Base-by-base conservation (phyloP, 495 filamentous ascomycete genomes). In the Tuber indicum region DNA sequence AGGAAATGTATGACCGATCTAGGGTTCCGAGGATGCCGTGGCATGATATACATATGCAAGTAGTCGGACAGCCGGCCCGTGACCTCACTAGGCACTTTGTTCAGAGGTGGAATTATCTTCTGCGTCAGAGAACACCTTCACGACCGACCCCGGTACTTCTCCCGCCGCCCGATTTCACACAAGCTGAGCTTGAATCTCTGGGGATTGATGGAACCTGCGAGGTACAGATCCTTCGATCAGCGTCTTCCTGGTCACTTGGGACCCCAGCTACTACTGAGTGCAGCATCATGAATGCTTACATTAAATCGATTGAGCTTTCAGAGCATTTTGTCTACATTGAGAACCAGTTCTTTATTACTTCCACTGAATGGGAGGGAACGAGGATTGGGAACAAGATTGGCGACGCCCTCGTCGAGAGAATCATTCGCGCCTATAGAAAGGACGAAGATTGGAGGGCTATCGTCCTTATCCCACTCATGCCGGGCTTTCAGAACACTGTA, bases 311-410 rank as follows among this genome's bases (percentile, higher is more conserved):
- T 74, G 91, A 96, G 81, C 89, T 94, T 74, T 97, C 94, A 14
- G 94, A 99, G 71, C 96, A 98, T 81, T 97, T 98, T 78, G 93
- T 99, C 75, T 98, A 99, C 84, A 97, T 99, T 77, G 96, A 99
- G 82, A 99, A 99, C 83, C 96, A 99, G 84, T 99, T 99, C 86
- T 99, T 97, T 86, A 92, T 99, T 86, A 96, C 91, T 74, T 97
- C 92, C 75, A 97, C 93, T 76, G 92, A 94, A 79, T 93, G 94
- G 23, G 90, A 97, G 75, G 92, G 92, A 52, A 92, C 90, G 70
- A 92, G 91, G 82, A 95, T 99, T 75, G 89, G 94, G 82, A 99
- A 99, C 80, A 87, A 89, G 77, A 97, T 99, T 80, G 95, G 96
- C 41, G 96, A 99, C 86, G 95, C 96, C 4, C 86, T 99, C 71